phyloP scores from a whole-genome alignment of 345 rosid genomes.

The Noccaea caerulescens region DNA sequence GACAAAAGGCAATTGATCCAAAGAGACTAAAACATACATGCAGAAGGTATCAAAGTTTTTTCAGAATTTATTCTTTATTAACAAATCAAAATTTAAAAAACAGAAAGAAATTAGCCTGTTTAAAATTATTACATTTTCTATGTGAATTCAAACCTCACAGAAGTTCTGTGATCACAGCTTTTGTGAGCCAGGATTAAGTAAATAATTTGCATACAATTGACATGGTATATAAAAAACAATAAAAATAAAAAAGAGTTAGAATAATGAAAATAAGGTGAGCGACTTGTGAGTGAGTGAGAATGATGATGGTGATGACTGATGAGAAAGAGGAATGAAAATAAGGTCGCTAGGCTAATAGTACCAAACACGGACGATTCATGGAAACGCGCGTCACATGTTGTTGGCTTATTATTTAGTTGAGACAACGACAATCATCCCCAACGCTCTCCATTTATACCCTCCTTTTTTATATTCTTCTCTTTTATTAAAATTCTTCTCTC shows the following conservation, averaged over 20 bases:
- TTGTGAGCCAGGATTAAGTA: slow-evolving; percentile 4
- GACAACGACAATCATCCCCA: slow-evolving; percentile 35
- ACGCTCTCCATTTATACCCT: slow-evolving; percentile 18
- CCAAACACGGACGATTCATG: slow-evolving; percentile 40
- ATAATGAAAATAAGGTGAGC: slow-evolving; percentile 27
- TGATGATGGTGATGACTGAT: not conserved
- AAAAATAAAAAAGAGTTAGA: not conserved
- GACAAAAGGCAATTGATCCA: not conserved
- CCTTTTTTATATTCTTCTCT: slow-evolving; percentile 2
- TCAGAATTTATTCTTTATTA: no score
- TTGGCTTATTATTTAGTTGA: slow-evolving; percentile 26
- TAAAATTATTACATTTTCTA: not conserved
- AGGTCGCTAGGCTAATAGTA: slow-evolving; percentile 30
- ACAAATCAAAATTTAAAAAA: not conserved
- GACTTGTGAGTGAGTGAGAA: slow-evolving; percentile 8
- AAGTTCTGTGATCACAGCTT: slow-evolving; percentile 15
- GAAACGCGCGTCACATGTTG: slow-evolving; percentile 40
- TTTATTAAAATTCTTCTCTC: not conserved
- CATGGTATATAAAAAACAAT: not conserved
- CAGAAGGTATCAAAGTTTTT: not conserved
- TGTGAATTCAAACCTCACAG: slow-evolving; percentile 11
- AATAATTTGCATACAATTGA: slow-evolving; percentile 24
- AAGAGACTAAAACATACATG: not conserved
- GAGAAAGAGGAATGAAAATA: not conserved
- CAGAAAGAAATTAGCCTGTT: not conserved